Evolutionary conservation across 352 stramenopile species (phyloP), one percentile per base, ranked within the genome.

Genomic region (Globisporangium barbulae): DNA sequence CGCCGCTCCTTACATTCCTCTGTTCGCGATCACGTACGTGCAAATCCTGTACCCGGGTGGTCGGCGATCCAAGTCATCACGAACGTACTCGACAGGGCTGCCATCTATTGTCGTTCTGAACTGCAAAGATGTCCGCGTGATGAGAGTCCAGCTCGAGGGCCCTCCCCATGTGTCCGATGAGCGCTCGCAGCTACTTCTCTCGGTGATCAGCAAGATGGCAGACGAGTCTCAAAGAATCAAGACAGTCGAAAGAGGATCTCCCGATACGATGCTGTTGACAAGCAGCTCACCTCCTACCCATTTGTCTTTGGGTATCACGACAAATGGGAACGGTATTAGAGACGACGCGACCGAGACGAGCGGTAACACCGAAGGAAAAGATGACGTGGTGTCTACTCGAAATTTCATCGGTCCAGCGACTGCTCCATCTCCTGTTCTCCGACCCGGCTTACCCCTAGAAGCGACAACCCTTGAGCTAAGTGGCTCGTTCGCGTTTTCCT

Each of bases 121-220:
- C n/a, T 95, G 84, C 71, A 95, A 95, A 58, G 86, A 95, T 63
- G 74, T 91, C 4, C 79, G 86, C 3, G 64, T 78, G 25, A 79
- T 95, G 74, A 75, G 81, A 37, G 72, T 95, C 49, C 81, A 93
- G 50, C 37, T 93, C 13, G 80, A 89, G 28, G 83, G 73, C 0
- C 55, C 73, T 2, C 69, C 74, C 5, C 69, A 71, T 17, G 64
- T 81, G n/a, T 79, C 78, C 2, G 79, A 93, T 45, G 84, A 91
- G 25, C 65, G 64, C 28, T 67, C 69, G 5, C 75, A 89, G 53
- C 69, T 65, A 45, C 58, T 95, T 3, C 69, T 78, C 37, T 52
- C 69, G 28, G 70, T 74, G 5, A 89, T 95, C 41, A 72, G 61
- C 37, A 75, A 80, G 62, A 63, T 91, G 53, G 70, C 73, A 7